Evolutionary conservation across 1,284 basidiomycete genomes (phyloP).

Genomic region (Athelia psychrophila): DNA sequence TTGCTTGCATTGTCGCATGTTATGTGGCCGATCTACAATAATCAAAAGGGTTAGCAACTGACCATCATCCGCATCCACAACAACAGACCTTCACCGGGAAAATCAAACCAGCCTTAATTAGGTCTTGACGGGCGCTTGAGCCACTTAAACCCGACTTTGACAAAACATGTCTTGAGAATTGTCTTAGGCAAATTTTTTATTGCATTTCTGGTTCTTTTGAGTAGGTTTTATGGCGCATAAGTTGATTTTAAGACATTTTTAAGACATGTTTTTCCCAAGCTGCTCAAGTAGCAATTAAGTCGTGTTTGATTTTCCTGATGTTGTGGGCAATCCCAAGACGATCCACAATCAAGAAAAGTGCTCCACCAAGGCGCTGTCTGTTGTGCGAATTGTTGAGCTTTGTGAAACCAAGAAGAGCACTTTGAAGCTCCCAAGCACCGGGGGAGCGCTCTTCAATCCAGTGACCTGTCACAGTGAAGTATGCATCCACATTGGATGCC

Average conservation of each 20-base stretch:
- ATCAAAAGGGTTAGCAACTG: too few relatives aligned
- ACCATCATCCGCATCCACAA: background rate
- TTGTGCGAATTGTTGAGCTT: slow-evolving; percentile 9
- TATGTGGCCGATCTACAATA: slow-evolving; percentile 4
- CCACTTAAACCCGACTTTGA: too few relatives aligned
- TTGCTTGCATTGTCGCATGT: slow-evolving; percentile 9
- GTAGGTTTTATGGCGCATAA: too few relatives aligned
- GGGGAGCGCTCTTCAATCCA: slow-evolving; percentile 7
- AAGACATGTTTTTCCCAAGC: too few relatives aligned
- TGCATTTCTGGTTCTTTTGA: too few relatives aligned
- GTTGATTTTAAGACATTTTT: too few relatives aligned
- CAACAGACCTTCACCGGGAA: too few relatives aligned
- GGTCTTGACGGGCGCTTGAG: too few relatives aligned
- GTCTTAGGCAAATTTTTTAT: too few relatives aligned
- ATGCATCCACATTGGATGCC: slow-evolving; percentile 11
- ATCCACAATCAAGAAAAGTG: background rate
- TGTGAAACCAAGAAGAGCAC: slow-evolving; percentile 6
- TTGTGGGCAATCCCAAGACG: background rate
- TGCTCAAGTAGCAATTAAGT: too few relatives aligned
- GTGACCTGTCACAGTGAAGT: background rate
- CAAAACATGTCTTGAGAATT: too few relatives aligned
- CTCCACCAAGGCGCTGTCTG: background rate
- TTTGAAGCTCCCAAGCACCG: slow-evolving; percentile 5
- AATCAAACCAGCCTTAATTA: too few relatives aligned
- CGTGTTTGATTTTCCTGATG: background rate